Conservation (phyloP, 1,284 basidiomycete species). For the Xerocomus amazonicus region DNA sequence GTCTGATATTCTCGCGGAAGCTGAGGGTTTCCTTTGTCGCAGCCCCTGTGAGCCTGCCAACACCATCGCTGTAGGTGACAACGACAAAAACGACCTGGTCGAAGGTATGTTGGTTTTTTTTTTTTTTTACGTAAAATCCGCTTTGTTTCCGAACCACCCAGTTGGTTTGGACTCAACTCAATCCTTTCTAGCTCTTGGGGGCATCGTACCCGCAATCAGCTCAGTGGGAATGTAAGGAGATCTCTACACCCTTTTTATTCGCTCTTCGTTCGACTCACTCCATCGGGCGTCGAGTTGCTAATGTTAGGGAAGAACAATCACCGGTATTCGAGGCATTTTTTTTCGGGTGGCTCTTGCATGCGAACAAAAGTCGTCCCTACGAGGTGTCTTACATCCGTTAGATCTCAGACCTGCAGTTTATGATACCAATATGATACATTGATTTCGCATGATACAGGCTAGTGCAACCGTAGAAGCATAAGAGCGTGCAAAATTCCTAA, state of each 20-base stretch:
- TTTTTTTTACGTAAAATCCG: constrained; percentile 22
- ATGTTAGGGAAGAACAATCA: constrained; percentile 39
- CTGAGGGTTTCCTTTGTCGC: constrained; percentile 22
- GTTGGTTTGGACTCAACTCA: too few species aligned
- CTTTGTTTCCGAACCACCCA: too few species aligned
- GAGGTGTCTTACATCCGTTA: constrained; percentile 46
- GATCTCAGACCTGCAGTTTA: too few species aligned
- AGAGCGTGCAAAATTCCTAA: too few species aligned
- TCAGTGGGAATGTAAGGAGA: not conserved
- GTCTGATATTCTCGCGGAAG: not conserved
- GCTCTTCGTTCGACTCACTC: constrained; percentile 32
- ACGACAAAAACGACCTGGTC: too few species aligned
- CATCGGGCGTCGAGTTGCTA: constrained; percentile 46
- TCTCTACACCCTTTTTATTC: constrained; percentile 27
- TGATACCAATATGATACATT: not conserved
- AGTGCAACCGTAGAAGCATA: too few species aligned
- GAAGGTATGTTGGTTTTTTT: too few species aligned
- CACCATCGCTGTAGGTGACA: constrained; percentile 15
- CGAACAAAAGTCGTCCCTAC: constrained; percentile 46
- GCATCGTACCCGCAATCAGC: not conserved
- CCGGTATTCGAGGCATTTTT: constrained; percentile 39
- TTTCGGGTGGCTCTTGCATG: constrained; percentile 42
- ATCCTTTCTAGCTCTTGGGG: too few species aligned
- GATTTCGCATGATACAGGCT: not conserved
- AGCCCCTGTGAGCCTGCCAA: constrained; percentile 15